Base-by-base conservation (phyloP, 108 stramenopile species). In the Cyclotella choctawhatcheeana region DNA sequence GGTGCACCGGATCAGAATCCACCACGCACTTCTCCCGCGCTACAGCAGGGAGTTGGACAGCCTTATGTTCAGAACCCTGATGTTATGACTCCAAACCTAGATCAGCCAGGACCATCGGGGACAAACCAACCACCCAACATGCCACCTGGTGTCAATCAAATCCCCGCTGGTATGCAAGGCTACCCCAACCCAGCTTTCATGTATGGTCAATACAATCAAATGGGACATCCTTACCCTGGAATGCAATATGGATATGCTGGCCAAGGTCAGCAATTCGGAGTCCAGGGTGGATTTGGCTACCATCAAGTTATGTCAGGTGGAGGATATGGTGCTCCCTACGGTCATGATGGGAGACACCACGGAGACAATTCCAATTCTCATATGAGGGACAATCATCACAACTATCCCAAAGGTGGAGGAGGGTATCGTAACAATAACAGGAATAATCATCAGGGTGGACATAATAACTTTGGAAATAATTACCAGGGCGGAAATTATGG, bases 241-340 rank as follows among this genome's bases (percentile, higher is more conserved):
- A 78, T 86, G 76, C 83, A 84, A 55, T 91, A 93, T 65, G 92
- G 86, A 63, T 90, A 89, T n/a, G 47, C 47, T 67, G 88, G 84
- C 27, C 79, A 80, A 59, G 87, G 81, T 37, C 79, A 80, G 44
- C 74, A 74, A 56, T 85, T 82, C 50, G 88, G 71, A 18, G 86
- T 74, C 12, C 86, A 88, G 62, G 88, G 85, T 6, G 83, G 85
- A 64, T 74, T 75, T 27, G 34, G 93, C 79, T 65, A 91, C 85
- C 77, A 89, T 78, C 52, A 90, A 88, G 77, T 84, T 45, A 89
- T 88, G 86, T 88, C 89, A 33, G 90, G 89, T n/a, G 89, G 82
- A 30, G 88, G 88, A 16, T 90, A 89, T 54, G 90, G 84, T 58
- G 88, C 65, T 30, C 86, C 89, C n/a, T 76, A 84, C 10, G 59